Base-by-base conservation (phyloP, 768 basidiomycete species). In the Termitomyces sp. region DNA sequence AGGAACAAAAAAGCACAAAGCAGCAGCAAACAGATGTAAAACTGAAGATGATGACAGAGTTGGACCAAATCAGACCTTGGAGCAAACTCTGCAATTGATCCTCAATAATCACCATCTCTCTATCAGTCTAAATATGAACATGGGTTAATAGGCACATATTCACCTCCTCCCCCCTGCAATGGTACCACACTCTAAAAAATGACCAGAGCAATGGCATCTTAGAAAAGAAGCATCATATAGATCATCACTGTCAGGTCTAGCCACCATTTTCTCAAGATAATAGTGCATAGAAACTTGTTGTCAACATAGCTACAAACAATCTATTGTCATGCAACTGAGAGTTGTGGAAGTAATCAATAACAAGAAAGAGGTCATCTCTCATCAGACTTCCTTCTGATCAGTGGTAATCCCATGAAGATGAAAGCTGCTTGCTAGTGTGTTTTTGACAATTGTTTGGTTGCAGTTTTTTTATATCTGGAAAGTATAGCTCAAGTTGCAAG, bases 211-310 rank as follows among this genome's bases (percentile, higher is more conserved):
- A n/a, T n/a, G n/a, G n/a, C n/a, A n/a, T n/a, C n/a, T n/a, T n/a
- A n/a, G n/a, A n/a, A n/a, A n/a, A n/a, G n/a, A n/a, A n/a, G n/a
- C 9, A 22, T 52, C 22, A 6, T 24, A 16, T 55, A 50, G 12
- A 4, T 52, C 15, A 37, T 31, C 12, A 6, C 18, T 18, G 13
- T 72, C 63, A 0, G 73, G 69, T 50, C 55, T 61, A 8, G 63
- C n/a, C n/a, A n/a, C 58, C 3, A 73, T 54, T 48, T 75, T 69
- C 0, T 72, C 70, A 0, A 73, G 59, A 0, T 66, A 72, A 27
- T 1, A 76, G 61, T 5, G 58, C 70, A 47, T 63, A 60, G 44
- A 72, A 74, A 0, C 67, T 65, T 0, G 63, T 45, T n/a, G n/a
- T n/a, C n/a, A n/a, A n/a, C n/a, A n/a, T n/a, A n/a, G n/a, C n/a